phyloP scores from a whole-genome alignment of 108 stramenopile species.

The Pseudonitzschia multiseries region DNA sequence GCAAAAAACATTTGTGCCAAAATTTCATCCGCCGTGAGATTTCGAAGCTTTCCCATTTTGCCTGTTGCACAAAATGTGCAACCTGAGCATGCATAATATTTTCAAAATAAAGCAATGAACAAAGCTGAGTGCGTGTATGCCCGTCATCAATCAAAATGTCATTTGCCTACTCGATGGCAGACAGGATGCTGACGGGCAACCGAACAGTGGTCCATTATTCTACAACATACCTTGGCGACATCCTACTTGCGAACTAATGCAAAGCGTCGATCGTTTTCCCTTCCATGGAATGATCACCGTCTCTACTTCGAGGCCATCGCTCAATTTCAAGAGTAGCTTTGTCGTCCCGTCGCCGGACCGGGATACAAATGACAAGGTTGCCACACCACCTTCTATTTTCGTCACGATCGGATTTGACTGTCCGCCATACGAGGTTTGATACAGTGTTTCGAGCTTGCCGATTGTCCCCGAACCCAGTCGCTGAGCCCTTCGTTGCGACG shows the following conservation, averaged over 20 bases:
- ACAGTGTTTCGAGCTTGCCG: constrained; percentile 38
- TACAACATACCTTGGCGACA: constrained; percentile 65
- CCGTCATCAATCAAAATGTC: background rate
- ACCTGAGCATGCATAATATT: constrained; percentile 12
- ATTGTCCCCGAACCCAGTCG: constrained; percentile 43
- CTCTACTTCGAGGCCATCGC: constrained; percentile 75
- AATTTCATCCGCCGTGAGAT: constrained; percentile 74
- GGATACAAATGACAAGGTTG: constrained; percentile 53
- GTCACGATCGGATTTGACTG: constrained; percentile 13
- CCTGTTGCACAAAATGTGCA: constrained; percentile 88
- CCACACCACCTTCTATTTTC: constrained; percentile 64
- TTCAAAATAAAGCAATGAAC: background rate
- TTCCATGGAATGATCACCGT: constrained; percentile 83
- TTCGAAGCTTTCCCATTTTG: constrained; percentile 78
- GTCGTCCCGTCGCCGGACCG: constrained; percentile 58
- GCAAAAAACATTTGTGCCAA: constrained; percentile 82
- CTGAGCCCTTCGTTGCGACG: constrained; percentile 56
- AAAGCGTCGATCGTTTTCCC: constrained; percentile 59
- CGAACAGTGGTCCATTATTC: background rate
- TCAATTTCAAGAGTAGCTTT: constrained; percentile 61
- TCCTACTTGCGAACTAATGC: constrained; percentile 86
- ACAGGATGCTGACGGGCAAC: background rate
- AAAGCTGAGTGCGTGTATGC: background rate
- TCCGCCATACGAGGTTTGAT: constrained; percentile 41
- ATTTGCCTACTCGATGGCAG: background rate